These are phyloP conservation scores for Cotoneaster glaucophyllus DNA, from an alignment of 306 rosid species.

Conservation along the genomic window DNA sequence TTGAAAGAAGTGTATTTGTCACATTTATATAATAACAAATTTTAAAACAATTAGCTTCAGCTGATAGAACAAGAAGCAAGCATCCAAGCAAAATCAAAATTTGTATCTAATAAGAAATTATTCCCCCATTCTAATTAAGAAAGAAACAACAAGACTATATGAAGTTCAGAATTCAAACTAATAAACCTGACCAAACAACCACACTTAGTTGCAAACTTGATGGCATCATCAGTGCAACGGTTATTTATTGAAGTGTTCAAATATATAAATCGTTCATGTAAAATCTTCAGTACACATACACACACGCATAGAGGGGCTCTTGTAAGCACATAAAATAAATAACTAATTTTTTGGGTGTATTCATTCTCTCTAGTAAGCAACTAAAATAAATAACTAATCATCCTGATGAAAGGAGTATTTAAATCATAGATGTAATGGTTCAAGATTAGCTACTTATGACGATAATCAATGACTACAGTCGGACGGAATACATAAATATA, in stretches of 20 bases:
- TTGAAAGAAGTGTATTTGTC: background rate
- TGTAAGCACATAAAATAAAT: background rate
- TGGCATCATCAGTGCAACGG: too few species aligned
- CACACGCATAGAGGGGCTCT: background rate
- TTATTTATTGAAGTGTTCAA: too few species aligned
- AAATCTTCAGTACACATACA: background rate
- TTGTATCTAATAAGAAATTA: background rate
- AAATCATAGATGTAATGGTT: background rate
- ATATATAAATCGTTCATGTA: background rate
- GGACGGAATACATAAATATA: background rate
- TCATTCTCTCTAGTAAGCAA: background rate
- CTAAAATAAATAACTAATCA: background rate
- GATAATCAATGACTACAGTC: background rate
- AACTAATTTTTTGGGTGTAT: background rate
- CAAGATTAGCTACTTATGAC: background rate
- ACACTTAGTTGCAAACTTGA: background rate
- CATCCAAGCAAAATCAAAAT: background rate
- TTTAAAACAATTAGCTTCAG: background rate
- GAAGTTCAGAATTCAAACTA: background rate
- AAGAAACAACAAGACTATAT: background rate
- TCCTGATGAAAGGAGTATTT: background rate
- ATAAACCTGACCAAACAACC: background rate
- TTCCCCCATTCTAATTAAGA: background rate
- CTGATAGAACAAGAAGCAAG: background rate
- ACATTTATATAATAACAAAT: background rate